Evolutionary conservation across 1,284 basidiomycete genomes (phyloP).

Genomic region (Cerrena zonata): DNA sequence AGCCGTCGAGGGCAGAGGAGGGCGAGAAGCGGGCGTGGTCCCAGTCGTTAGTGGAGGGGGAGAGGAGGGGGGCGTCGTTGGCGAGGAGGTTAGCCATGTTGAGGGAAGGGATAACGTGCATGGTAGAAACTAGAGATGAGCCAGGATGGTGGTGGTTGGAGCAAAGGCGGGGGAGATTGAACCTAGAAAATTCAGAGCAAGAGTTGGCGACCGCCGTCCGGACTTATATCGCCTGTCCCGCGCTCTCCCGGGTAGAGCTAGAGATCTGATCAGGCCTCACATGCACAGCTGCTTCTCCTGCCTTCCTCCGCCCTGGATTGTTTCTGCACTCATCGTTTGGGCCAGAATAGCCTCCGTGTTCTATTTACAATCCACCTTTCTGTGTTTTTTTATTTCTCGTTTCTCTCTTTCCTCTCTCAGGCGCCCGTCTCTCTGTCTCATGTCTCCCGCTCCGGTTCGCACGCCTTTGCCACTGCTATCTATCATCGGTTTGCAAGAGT

Average conservation of each 20-base stretch:
- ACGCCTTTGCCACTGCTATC: too few species aligned
- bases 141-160: conserved; percentile 11
- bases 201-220: conserved; percentile 14
- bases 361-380: too few species aligned
- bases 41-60: conserved; percentile 43
- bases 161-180: conserved; percentile 11
- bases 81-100: conserved; percentile 54
- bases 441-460: too few species aligned
- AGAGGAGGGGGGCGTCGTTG: conserved; percentile 45
- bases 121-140: conserved; percentile 19
- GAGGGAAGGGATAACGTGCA: conserved; percentile 35
- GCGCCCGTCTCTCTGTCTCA: too few species aligned
- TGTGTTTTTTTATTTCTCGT: too few species aligned
- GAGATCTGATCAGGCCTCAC: neutral
- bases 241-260: neutral
- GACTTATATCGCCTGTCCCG: conserved; percentile 25
- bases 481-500: too few species aligned
- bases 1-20: conserved; percentile 32
- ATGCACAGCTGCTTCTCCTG: neutral
- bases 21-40: conserved; percentile 39
- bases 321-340: neutral
- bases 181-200: conserved; percentile 17
- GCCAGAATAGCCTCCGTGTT: neutral
- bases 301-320: neutral
- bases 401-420: too few species aligned